phyloP scores from a whole-genome alignment of 176 grass and related monocot species.

The Eleusine indica region DNA sequence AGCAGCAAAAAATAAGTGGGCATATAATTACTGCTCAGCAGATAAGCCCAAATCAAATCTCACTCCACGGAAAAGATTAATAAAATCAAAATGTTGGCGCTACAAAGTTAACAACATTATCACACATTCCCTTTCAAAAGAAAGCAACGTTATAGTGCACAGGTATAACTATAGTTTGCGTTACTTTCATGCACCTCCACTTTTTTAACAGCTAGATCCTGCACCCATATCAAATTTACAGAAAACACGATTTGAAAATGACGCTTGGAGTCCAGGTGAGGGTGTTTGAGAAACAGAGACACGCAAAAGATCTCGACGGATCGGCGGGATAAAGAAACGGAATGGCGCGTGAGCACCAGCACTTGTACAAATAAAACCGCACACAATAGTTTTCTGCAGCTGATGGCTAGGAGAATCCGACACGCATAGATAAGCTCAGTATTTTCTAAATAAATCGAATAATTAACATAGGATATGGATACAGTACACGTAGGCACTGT shows the following conservation, averaged over 20 bases:
- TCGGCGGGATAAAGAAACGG: background rate
- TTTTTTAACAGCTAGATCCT: constrained; percentile 22
- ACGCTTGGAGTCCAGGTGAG: background rate
- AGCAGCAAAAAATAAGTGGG: background rate
- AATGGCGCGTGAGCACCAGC: background rate
- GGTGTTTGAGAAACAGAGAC: constrained; percentile 36
- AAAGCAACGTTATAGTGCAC: constrained; percentile 39
- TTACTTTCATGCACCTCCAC: background rate
- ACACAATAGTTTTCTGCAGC: background rate
- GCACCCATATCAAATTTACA: constrained; percentile 3
- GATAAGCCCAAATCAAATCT: constrained; percentile 26
- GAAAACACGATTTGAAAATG: constrained; percentile 12
- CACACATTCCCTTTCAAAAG: background rate
- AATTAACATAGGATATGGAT: background rate
- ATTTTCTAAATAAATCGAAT: background rate
- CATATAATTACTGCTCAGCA: background rate
- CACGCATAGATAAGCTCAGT: background rate
- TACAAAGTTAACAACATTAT: background rate
- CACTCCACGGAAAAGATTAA: background rate
- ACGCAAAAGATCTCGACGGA: constrained; percentile 42
- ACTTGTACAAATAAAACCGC: background rate
- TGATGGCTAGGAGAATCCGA: background rate
- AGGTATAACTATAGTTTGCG: constrained; percentile 16
- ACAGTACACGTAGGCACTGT: background rate
- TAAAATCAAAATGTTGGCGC: background rate